These are phyloP conservation scores for Plasmodium vivax DNA, from an alignment of 169 alveolate genomes.

Conservation along the genomic window DNA sequence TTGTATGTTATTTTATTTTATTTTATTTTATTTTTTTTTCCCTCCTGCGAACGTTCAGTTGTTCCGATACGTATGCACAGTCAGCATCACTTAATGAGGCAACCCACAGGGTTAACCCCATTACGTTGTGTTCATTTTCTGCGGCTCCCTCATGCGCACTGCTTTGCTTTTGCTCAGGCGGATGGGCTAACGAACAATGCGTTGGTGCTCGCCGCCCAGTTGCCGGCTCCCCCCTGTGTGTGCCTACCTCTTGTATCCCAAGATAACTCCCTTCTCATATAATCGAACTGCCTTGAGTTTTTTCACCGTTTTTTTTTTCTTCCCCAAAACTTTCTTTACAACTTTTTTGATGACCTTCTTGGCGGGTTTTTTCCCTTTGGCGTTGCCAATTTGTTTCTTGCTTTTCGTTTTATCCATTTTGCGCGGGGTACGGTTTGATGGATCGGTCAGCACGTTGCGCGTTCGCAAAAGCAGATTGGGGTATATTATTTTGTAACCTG, in stretches of 20 bases:
- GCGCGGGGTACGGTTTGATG: neutral
- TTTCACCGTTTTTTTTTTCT: constrained; percentile 60
- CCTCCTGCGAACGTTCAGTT: neutral
- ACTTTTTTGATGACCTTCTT: constrained; percentile 15
- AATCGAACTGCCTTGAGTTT: constrained; percentile 91
- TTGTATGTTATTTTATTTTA: too few species aligned
- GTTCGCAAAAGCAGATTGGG: neutral
- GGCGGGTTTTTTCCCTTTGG: neutral
- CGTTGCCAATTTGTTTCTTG: neutral
- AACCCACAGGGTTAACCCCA: neutral
- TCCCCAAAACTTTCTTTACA: constrained; percentile 52
- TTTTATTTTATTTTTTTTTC: too few species aligned
- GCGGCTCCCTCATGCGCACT: neutral
- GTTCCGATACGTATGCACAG: neutral
- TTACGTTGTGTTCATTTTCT: neutral
- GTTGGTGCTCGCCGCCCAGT: neutral
- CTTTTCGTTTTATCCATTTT: constrained; percentile 30
- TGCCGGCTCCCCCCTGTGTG: neutral
- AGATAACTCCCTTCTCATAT: constrained; percentile 91
- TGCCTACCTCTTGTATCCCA: constrained; percentile 93
- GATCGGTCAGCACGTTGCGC: neutral
- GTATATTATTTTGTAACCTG: neutral
- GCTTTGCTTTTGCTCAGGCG: neutral
- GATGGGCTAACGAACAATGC: neutral
- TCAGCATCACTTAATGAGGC: neutral